Conservation (phyloP, 2,329 filamentous ascomycete genomes). For the Aureobasidium subglaciale region DNA sequence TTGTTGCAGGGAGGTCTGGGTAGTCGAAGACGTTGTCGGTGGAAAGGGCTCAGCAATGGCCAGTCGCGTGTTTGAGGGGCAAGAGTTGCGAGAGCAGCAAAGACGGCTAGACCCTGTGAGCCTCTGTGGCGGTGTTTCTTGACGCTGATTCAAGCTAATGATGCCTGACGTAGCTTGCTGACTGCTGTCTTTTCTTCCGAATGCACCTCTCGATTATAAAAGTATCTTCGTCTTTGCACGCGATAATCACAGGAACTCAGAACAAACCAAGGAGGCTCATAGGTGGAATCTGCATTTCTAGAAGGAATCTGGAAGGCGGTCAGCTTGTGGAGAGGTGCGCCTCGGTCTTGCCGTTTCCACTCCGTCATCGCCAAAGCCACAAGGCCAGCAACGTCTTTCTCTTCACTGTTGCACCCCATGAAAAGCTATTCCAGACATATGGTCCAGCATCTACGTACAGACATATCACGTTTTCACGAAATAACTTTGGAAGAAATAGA, state of each 20-base stretch:
- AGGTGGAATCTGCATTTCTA: background rate
- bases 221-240: background rate
- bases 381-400: background rate
- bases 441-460: background rate
- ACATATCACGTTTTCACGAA: background rate
- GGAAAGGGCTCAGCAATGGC: slow-evolving; percentile 9
- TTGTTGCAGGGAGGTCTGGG: background rate
- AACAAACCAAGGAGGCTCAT: no score
- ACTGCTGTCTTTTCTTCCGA: background rate
- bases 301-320: slow-evolving; percentile 2
- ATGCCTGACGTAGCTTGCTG: slow-evolving; percentile 10
- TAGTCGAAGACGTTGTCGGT: slow-evolving; percentile 1
- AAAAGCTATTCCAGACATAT: background rate
- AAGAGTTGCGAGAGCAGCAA: slow-evolving; percentile 3
- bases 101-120: slow-evolving; percentile 14
- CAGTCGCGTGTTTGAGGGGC: slow-evolving; percentile 14
- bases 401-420: background rate
- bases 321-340: slow-evolving; percentile 8
- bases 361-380: slow-evolving; percentile 1
- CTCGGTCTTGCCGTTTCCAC: background rate
- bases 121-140: slow-evolving; percentile 13
- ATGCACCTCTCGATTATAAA: background rate
- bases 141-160: slow-evolving; percentile 12
- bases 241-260: background rate
- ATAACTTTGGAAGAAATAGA: background rate